A percentile compares a stretch with the other conserved stretches of the same genome.
Evolutionary conservation across 768 basidiomycete genomes (phyloP).

Genomic region (Tremella yokohamensis): DNA sequence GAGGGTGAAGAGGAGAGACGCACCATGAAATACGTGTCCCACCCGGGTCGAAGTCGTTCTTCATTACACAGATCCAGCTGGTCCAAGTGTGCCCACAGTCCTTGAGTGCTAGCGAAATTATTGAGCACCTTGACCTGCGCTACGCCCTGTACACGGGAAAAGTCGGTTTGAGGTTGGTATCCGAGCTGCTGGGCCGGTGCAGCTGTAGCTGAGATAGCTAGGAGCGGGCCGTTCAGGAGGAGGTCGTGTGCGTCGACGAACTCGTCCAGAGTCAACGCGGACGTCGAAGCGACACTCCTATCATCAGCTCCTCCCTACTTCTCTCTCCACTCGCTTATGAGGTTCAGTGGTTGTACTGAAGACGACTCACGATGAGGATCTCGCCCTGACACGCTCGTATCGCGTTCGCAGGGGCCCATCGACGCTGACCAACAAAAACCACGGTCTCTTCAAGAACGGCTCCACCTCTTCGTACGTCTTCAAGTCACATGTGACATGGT

Average conservation of each 20-base stretch:
- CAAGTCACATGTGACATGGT: constrained; percentile 76
- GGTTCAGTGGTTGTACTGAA: neutral
- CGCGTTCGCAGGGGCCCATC: constrained; percentile 77
- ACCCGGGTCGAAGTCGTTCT: constrained; percentile 76
- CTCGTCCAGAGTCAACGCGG: constrained; percentile 57
- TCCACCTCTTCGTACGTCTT: constrained; percentile 59
- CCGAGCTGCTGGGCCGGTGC: constrained; percentile 12
- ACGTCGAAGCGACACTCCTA: neutral
- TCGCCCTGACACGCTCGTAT: constrained; percentile 62
- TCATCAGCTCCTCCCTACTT: neutral
- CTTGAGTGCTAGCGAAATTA: constrained; percentile 31
- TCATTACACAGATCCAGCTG: constrained; percentile 65
- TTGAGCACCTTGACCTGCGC: constrained; percentile 49
- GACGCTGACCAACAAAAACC: constrained; percentile 76
- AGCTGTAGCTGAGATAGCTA: constrained; percentile 1
- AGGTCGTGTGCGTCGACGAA: constrained; percentile 73
- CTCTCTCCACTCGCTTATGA: neutral
- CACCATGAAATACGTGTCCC: constrained; percentile 98
- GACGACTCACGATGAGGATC: constrained; percentile 10
- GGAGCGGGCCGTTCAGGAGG: constrained; percentile 50
- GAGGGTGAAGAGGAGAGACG: constrained; percentile 19
- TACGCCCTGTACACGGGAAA: constrained; percentile 32
- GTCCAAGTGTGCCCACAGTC: constrained; percentile 65
- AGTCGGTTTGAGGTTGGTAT: constrained; percentile 32
- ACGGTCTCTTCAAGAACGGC: constrained; percentile 77